These are phyloP conservation scores for Epicoccum nigrum DNA, from an alignment of 2,329 filamentous ascomycete species.

Conservation along the genomic window DNA sequence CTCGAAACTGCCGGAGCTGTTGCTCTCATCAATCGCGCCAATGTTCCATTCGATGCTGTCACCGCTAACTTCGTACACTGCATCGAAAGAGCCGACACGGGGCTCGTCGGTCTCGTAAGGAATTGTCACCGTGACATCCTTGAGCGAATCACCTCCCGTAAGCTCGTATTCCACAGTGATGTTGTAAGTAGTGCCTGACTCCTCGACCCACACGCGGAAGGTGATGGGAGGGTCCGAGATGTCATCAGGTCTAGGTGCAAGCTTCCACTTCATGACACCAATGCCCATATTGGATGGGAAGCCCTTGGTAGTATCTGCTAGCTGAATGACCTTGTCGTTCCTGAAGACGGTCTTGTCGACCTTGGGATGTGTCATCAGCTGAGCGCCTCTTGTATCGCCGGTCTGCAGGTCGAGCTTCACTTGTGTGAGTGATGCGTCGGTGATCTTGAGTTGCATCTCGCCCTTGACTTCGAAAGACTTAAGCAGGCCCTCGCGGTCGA, in stretches of 20 bases:
- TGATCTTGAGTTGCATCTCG: conserved; percentile 88
- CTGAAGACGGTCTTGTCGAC: conserved; percentile 90
- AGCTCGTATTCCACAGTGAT: conserved; percentile 97
- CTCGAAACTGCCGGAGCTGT: conserved; percentile 86
- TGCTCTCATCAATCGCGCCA: conserved; percentile 81
- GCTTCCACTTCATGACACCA: conserved; percentile 91
- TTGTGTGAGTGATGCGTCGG: conserved; percentile 87
- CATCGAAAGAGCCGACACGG: conserved; percentile 89
- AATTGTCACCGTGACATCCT: conserved; percentile 85
- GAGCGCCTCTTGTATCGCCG: conserved; percentile 78
- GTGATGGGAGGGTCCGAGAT: conserved; percentile 84
- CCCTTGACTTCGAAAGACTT: conserved; percentile 89
- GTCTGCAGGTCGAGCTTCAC: conserved; percentile 83
- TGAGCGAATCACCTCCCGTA: conserved; percentile 76
- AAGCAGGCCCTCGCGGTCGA: conserved; percentile 85
- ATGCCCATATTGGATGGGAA: conserved; percentile 96
- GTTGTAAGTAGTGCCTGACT: conserved; percentile 79
- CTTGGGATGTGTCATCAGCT: conserved; percentile 95
- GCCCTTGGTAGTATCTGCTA: conserved; percentile 83
- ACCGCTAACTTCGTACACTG: conserved; percentile 89
- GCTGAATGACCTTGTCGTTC: conserved; percentile 81
- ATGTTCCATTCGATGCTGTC: conserved; percentile 95
- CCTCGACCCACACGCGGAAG: conserved; percentile 98
- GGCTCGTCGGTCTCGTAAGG: conserved; percentile 87
- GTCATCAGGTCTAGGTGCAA: conserved; percentile 80